Percentiles rank a stretch among this genome's conserved stretches.
phyloP scores from a whole-genome alignment of 495 filamentous ascomycete genomes.

The Podospora tetraspora region DNA sequence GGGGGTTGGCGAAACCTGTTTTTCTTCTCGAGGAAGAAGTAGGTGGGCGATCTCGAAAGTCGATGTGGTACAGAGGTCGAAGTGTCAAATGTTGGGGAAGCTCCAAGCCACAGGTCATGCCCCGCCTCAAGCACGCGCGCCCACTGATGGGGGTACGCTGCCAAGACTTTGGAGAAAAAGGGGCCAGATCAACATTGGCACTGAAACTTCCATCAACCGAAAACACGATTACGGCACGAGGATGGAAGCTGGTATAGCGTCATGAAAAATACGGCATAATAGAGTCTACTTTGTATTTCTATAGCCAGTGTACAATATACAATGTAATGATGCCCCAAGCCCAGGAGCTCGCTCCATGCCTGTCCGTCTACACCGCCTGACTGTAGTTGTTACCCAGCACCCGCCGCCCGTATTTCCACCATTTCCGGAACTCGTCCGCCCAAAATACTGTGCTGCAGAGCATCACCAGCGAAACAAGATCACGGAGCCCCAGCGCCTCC shows the following conservation, averaged over 20 bases:
- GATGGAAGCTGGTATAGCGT: neutral
- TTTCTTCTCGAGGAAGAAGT: neutral
- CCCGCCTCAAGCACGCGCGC: neutral
- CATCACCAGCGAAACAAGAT: conserved; percentile 63
- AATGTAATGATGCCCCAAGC: conserved; percentile 2
- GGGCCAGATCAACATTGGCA: neutral
- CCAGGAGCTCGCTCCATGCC: neutral
- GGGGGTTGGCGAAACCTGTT: neutral
- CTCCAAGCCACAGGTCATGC: neutral
- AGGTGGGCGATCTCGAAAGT: conserved; percentile 3
- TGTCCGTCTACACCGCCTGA: conserved; percentile 38
- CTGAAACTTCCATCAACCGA: neutral
- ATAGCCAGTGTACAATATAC: conserved; percentile 1
- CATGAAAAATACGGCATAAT: neutral
- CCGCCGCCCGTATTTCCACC: conserved; percentile 43
- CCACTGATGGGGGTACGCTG: neutral
- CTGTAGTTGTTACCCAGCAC: conserved; percentile 42
- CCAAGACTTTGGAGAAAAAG: neutral
- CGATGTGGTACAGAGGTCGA: neutral
- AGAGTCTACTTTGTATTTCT: neutral
- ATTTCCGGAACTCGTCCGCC: conserved; percentile 90
- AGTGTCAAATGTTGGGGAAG: neutral
- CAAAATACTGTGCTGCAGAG: conserved; percentile 89
- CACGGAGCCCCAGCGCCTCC: conserved; percentile 67
- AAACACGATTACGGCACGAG: neutral